Evolutionary conservation across 2,329 filamentous ascomycete genomes (phyloP).

Genomic region (Zymoseptoria tritici): DNA sequence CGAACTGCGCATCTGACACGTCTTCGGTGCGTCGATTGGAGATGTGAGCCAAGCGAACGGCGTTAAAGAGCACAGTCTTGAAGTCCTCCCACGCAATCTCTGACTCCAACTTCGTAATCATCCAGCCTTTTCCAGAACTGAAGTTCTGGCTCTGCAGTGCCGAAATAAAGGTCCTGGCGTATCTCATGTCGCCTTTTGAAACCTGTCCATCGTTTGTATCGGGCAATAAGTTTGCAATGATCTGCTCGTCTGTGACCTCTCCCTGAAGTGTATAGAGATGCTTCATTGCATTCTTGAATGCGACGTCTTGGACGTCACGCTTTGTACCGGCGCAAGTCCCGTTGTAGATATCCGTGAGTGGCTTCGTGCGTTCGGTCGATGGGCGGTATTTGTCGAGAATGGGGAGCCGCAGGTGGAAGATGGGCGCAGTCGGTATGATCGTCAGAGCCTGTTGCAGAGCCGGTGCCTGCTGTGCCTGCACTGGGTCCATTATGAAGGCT

Average conservation of each 20-base stretch:
- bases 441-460: neutral
- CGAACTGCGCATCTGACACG: neutral
- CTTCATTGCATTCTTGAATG: neutral
- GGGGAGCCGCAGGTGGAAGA: neutral
- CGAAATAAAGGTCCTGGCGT: neutral
- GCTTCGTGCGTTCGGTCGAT: neutral
- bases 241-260: neutral
- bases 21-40: neutral
- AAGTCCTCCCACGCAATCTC: neutral
- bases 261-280: neutral
- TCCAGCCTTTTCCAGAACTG: neutral
- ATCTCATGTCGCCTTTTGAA: neutral
- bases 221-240: neutral
- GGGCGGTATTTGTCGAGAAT: neutral
- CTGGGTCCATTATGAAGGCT: too few species aligned
- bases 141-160: neutral
- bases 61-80: neutral
- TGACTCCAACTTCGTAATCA: neutral
- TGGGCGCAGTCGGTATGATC: neutral
- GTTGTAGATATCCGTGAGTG: neutral
- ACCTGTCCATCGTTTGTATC: neutral
- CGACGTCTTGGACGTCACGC: neutral
- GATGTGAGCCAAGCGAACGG: neutral
- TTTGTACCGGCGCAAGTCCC: neutral
- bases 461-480: neutral